Evolutionary conservation across 139 green algal species (phyloP).

Genomic region (Limnomonas spitsbergensis): DNA sequence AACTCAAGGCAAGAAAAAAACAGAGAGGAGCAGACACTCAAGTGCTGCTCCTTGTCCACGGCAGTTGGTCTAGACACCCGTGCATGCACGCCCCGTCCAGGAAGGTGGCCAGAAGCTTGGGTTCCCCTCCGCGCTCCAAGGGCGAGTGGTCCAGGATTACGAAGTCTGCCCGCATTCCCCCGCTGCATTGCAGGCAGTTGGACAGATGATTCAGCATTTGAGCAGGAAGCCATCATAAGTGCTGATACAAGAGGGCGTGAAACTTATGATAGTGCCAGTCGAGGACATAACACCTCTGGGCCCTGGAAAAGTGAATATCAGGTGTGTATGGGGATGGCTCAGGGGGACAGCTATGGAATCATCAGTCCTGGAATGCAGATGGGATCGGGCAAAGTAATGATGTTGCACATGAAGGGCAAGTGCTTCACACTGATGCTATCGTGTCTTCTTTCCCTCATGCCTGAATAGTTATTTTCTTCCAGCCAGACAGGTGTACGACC

Average conservation of each 20-base stretch:
- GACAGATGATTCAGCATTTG: neutral
- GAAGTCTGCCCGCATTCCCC: slow-evolving; percentile 57
- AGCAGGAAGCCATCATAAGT: neutral
- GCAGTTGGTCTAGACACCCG: slow-evolving; percentile 11
- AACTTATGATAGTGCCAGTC: neutral
- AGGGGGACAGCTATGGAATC: neutral
- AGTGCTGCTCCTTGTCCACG: neutral
- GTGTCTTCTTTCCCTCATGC: too few species aligned
- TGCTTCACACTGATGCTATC: too few species aligned
- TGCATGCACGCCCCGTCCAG: slow-evolving; percentile 33
- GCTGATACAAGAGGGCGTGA: neutral
- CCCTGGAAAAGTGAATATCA: neutral
- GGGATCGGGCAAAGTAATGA: too few species aligned
- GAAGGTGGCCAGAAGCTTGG: slow-evolving; percentile 35
- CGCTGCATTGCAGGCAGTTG: slow-evolving; percentile 7
- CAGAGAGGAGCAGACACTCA: neutral
- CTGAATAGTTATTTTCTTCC: too few species aligned
- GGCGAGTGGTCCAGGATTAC: slow-evolving; percentile 42
- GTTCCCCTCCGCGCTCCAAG: slow-evolving; percentile 9
- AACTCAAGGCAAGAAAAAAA: too few species aligned
- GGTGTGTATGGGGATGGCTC: neutral
- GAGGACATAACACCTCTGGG: too few species aligned
- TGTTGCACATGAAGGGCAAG: too few species aligned
- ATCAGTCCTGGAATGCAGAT: too few species aligned
- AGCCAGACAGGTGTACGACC: too few species aligned